Evolutionary conservation across 768 basidiomycete genomes (phyloP).

Genomic region (Boletellus emodensis): DNA sequence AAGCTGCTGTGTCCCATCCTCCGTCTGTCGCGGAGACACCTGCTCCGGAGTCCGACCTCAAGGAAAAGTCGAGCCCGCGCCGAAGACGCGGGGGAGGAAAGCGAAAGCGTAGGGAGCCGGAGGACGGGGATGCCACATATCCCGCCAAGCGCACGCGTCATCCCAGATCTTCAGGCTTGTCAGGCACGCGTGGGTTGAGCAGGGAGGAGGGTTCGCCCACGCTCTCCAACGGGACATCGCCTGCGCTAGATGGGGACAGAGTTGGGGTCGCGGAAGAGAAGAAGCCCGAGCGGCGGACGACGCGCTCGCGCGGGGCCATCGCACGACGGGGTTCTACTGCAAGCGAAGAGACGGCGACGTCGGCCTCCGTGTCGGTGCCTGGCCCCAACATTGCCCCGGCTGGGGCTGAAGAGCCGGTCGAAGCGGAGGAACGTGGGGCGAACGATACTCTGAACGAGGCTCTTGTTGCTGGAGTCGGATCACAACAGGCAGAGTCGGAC

Average conservation of each 20-base stretch:
- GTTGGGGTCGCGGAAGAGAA: constrained; percentile 17
- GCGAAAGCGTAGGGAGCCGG: constrained; percentile 55
- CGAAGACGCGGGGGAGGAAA: constrained; percentile 45
- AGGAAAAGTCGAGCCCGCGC: constrained; percentile 47
- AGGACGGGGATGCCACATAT: constrained; percentile 64
- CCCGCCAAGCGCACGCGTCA: constrained; percentile 65
- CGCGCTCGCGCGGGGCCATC: constrained; percentile 40
- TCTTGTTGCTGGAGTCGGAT: background rate
- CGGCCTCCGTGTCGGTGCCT: constrained; percentile 32
- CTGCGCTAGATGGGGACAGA: constrained; percentile 15
- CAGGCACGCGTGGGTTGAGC: constrained; percentile 21
- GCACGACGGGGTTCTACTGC: constrained; percentile 49
- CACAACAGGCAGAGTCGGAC: constrained; percentile 1
- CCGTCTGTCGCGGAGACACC: constrained; percentile 8
- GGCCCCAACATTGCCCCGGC: constrained; percentile 14
- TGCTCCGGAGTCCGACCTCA: constrained; percentile 28
- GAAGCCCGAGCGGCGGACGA: constrained; percentile 42
- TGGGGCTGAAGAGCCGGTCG: constrained; percentile 14
- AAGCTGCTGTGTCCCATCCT: constrained; percentile 16
- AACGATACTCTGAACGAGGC: constrained; percentile 6
- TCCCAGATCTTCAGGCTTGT: constrained; percentile 37
- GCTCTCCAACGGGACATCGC: constrained; percentile 30
- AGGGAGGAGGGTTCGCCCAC: constrained; percentile 43
- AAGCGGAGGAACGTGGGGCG: constrained; percentile 8
- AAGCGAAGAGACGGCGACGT: constrained; percentile 44